Conservation (phyloP, 441 rosid genomes). For the Arabidopsis hybrid region DNA sequence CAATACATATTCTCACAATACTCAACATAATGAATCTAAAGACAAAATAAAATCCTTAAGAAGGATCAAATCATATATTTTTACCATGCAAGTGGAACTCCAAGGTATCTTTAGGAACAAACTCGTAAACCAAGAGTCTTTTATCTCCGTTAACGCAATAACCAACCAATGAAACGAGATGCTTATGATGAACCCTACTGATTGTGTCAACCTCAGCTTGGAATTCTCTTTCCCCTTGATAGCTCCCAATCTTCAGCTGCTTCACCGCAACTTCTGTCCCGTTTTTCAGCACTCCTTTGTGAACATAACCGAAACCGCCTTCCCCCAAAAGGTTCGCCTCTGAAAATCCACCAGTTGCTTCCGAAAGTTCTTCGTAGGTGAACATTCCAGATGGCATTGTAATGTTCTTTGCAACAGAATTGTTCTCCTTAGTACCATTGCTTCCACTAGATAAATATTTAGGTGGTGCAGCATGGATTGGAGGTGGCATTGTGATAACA, state of each 20-base stretch:
- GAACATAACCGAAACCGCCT: slow-evolving; percentile 69
- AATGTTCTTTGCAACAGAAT: slow-evolving; percentile 18
- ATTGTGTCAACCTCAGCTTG: slow-evolving; percentile 62
- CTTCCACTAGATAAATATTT: slow-evolving; percentile 4
- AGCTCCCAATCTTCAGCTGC: slow-evolving; percentile 57
- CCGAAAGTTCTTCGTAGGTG: slow-evolving; percentile 50
- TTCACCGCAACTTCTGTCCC: slow-evolving; percentile 63
- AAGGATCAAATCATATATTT: not conserved
- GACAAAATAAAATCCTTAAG: not conserved
- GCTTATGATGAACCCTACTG: slow-evolving; percentile 63
- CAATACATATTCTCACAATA: slow-evolving; percentile 32
- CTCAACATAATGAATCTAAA: slow-evolving; percentile 13
- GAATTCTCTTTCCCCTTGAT: slow-evolving; percentile 66
- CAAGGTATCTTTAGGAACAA: slow-evolving; percentile 64
- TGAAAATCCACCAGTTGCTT: slow-evolving; percentile 56
- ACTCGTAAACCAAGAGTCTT: slow-evolving; percentile 61
- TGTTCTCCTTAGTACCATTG: slow-evolving; percentile 23
- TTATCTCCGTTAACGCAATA: slow-evolving; percentile 54
- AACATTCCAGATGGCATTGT: slow-evolving; percentile 49
- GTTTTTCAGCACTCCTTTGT: slow-evolving; percentile 52
- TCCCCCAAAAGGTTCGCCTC: slow-evolving; percentile 59
- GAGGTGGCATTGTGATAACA: slow-evolving; percentile 42
- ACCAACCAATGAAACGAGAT: slow-evolving; percentile 57
- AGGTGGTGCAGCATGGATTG: slow-evolving; percentile 21
- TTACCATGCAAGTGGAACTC: slow-evolving; percentile 64